Evolutionary conservation across 306 rosid species (phyloP).

Genomic region (Quercus glauca): DNA sequence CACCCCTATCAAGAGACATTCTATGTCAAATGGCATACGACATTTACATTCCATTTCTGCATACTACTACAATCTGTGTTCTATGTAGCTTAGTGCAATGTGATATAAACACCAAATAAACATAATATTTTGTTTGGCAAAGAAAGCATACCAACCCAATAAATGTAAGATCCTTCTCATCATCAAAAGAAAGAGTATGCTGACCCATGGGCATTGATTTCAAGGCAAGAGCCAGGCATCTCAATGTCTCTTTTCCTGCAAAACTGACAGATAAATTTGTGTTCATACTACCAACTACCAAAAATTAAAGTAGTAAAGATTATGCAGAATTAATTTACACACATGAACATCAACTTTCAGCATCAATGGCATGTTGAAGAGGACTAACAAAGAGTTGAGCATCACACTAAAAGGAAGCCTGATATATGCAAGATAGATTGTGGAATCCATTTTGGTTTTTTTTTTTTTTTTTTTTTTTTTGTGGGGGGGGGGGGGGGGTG

Average conservation of each 20-base stretch:
- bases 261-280: conserved; percentile 59
- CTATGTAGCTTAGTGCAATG: background rate
- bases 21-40: background rate
- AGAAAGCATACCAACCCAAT: conserved; percentile 99
- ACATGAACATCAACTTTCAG: background rate
- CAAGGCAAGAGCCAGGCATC: conserved; percentile 92
- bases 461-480: too few species aligned
- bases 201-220: conserved; percentile 78
- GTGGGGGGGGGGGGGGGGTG: too few species aligned
- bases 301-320: background rate
- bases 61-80: background rate
- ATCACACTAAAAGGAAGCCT: too few species aligned
- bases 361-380: too few species aligned
- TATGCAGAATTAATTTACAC: background rate
- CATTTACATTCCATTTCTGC: background rate
- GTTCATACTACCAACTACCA: conserved; percentile 22
- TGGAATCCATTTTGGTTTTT: too few species aligned
- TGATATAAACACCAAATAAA: conserved; percentile 24
- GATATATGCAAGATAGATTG: too few species aligned
- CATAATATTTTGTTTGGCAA: conserved; percentile 31
- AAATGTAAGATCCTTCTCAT: conserved; percentile 92
- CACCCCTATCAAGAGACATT: background rate
- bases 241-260: conserved; percentile 93
- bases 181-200: conserved; percentile 58
- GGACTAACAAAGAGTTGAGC: too few species aligned